Percentiles rank a stretch among this genome's conserved stretches.
Conservation (phyloP, 192 early-diverging fungal genomes). For the Podila horticola region DNA sequence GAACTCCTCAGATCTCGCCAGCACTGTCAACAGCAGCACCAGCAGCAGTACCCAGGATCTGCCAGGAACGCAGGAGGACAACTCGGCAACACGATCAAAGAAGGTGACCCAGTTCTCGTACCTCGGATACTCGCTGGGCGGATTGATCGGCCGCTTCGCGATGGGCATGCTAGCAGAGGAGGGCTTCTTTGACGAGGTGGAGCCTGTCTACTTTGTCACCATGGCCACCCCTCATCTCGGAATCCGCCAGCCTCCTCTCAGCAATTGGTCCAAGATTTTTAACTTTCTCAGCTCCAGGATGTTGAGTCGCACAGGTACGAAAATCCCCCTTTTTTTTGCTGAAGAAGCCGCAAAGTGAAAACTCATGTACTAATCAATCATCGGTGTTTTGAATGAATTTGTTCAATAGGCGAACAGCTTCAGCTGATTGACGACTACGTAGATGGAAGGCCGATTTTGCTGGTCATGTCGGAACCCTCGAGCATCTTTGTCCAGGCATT, state of each 20-base stretch:
- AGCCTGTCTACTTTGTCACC: constrained; percentile 61
- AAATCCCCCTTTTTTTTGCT: neutral
- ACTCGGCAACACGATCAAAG: neutral
- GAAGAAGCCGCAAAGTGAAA: neutral
- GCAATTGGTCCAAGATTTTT: constrained; percentile 31
- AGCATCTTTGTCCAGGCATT: constrained; percentile 54
- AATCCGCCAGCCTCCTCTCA: constrained; percentile 31
- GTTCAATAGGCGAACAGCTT: constrained; percentile 53
- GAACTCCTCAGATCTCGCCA: neutral
- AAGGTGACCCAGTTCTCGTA: constrained; percentile 54
- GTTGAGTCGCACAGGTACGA: constrained; percentile 59
- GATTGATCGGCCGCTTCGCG: constrained; percentile 62
- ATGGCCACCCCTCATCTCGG: constrained; percentile 73
- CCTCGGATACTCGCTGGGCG: constrained; percentile 69
- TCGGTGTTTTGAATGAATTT: neutral
- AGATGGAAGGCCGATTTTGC: constrained; percentile 46
- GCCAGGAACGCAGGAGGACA: constrained; percentile 5
- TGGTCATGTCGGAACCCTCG: constrained; percentile 54
- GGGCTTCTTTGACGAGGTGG: constrained; percentile 56
- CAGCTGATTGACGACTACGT: constrained; percentile 52
- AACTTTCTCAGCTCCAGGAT: constrained; percentile 54
- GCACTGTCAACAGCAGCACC: constrained; percentile 5
- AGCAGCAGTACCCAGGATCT: constrained; percentile 15
- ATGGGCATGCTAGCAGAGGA: constrained; percentile 57
- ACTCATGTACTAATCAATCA: neutral